Conservation (phyloP, 148 eudicot genomes). For the Rhododendron ovatum region DNA sequence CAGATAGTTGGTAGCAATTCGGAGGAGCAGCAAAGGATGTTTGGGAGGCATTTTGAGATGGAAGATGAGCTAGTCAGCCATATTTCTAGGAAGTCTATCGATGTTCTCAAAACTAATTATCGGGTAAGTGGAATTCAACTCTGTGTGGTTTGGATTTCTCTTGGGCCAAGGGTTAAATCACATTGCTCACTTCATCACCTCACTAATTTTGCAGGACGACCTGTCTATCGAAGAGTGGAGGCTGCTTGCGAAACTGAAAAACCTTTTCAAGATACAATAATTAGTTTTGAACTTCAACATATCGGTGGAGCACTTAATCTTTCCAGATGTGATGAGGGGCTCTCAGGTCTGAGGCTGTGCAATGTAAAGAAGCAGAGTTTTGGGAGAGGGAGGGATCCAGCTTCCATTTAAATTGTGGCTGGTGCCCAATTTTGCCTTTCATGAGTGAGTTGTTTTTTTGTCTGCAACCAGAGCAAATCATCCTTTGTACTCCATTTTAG, state of each 20-base stretch:
- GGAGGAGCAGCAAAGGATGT: conserved; percentile 91
- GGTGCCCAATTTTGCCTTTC: background rate
- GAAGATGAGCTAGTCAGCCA: conserved; percentile 95
- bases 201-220: conserved; percentile 50
- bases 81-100: conserved; percentile 78
- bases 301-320: conserved; percentile 5
- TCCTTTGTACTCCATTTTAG: background rate
- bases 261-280: conserved; percentile 58
- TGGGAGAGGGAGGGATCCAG: background rate
- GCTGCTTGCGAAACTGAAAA: conserved; percentile 61
- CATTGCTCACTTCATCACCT: background rate
- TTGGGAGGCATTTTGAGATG: conserved; percentile 82
- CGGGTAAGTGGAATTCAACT: conserved; percentile 35
- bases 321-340: background rate
- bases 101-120: conserved; percentile 66
- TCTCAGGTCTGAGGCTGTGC: background rate
- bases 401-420: background rate
- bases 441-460: background rate
- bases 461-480: background rate
- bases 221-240: conserved; percentile 56
- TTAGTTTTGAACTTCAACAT: background rate
- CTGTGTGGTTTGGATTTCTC: background rate
- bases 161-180: background rate
- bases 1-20: conserved; percentile 74
- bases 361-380: background rate